Percentiles rank a stretch among this genome's conserved stretches.
Evolutionary conservation across 148 eudicot genomes (phyloP).

Genomic region (Salicornia ramosissima): DNA sequence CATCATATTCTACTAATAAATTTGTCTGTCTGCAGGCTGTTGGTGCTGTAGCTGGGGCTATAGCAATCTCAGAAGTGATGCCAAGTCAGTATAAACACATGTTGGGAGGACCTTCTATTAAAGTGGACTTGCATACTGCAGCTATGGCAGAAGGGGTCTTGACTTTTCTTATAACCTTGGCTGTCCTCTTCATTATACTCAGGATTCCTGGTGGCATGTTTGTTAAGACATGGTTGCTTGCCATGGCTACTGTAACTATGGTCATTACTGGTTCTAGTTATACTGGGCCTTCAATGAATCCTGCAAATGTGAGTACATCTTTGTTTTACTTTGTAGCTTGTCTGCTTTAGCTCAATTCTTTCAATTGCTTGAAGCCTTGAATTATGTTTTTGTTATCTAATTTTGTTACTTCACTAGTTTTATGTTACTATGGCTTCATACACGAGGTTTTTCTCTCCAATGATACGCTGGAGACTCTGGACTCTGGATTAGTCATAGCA

Average conservation of each 20-base stretch:
- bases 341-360: not conserved
- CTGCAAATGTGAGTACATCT: slow-evolving; percentile 70
- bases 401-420: not conserved
- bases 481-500: too few species aligned
- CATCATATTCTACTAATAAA: not conserved
- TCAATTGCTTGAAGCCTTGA: not conserved
- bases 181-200: slow-evolving; percentile 52
- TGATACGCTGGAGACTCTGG: not conserved
- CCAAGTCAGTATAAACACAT: slow-evolving; percentile 70
- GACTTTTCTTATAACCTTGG: slow-evolving; percentile 67
- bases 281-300: slow-evolving; percentile 94
- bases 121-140: slow-evolving; percentile 83
- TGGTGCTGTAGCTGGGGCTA: slow-evolving; percentile 79
- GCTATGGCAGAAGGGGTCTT: slow-evolving; percentile 80
- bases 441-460: not conserved
- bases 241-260: slow-evolving; percentile 62
- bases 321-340: not conserved
- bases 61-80: slow-evolving; percentile 68
- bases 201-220: slow-evolving; percentile 53
- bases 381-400: not conserved
- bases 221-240: slow-evolving; percentile 66
- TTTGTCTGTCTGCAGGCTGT: slow-evolving; percentile 48
- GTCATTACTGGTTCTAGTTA: slow-evolving; percentile 62
- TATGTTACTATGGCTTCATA: not conserved
- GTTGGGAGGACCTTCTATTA: slow-evolving; percentile 78